Evolutionary conservation across 164 flowering plant species (phyloP), one percentile per base, ranked within the genome.

Genomic region (Piper betle): DNA sequence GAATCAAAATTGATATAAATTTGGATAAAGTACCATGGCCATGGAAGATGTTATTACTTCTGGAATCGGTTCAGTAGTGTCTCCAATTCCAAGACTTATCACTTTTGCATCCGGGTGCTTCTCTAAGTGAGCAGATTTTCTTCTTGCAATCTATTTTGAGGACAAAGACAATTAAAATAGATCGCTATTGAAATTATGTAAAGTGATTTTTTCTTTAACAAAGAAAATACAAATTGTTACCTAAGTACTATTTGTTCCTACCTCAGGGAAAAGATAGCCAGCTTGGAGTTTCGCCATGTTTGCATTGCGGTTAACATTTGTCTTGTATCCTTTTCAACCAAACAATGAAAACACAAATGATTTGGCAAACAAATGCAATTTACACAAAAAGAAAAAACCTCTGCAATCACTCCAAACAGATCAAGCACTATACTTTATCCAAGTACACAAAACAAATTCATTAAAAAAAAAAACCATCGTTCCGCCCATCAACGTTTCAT

Each of bases 211-310:
- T 25, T 25, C 33, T 25, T 25, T 25, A 25, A 25, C 33, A 25
- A 25, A 25, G 33, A 25, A 25, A 25, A 25, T 25, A 25, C 33
- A 25, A 25, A 25, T 25, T 25, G 33, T 25, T 25, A 25, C 33
- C 33, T 25, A 25, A 25, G 33, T 25, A 25, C 1, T 25, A 25
- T 25, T 25, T 25, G 33, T 25, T 25, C 33, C 33, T 25, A 91
- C 98, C 98, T 91, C 96, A 17, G 98, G 98, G 66, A 91, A 88
- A 41, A 91, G 74, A 75, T 91, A 91, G 53, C 98, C 98, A 59
- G 98, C 95, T 77, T 91, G 95, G 66, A 91, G 95, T 66, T 91
- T 91, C 52, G 73, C 82, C 75, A 91, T 75, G 71, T 91, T 87
- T 61, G 68, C 87, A 81, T 88, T 91, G 61, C 98, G 96, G 52